Evolutionary conservation across 164 flowering plant genomes (phyloP).

Genomic region (Hamamelis virginiana): DNA sequence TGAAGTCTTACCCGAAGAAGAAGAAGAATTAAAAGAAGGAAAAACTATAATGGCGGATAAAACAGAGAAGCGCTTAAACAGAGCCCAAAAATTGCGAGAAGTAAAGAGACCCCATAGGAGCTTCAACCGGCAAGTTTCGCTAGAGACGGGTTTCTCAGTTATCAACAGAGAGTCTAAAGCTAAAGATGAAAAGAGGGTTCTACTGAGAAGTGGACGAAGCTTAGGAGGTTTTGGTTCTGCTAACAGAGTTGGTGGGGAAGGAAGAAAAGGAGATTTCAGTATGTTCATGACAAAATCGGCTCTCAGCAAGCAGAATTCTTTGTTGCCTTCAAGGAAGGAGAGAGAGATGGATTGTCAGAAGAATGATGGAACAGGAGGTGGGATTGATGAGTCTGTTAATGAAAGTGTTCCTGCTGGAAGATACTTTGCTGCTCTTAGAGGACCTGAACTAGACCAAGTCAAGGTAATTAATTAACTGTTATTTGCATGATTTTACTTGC

Average conservation of each 20-base stretch:
- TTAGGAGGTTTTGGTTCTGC: conserved; percentile 60
- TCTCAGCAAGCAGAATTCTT: conserved; percentile 60
- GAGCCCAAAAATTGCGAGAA: conserved; percentile 29
- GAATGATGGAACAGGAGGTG: conserved; percentile 24
- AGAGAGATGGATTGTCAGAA: conserved; percentile 35
- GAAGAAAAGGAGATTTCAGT: conserved; percentile 71
- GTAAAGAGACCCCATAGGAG: conserved; percentile 32
- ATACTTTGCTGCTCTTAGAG: conserved; percentile 92
- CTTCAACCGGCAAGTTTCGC: conserved; percentile 79
- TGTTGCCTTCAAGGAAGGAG: conserved; percentile 48
- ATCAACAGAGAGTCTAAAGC: conserved; percentile 45
- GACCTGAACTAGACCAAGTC: conserved; percentile 94
- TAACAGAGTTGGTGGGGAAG: conserved; percentile 31
- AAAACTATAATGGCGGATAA: not conserved
- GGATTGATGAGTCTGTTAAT: conserved; percentile 44
- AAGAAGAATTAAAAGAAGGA: conserved; percentile 26
- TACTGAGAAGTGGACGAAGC: conserved; percentile 75
- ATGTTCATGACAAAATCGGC: conserved; percentile 79
- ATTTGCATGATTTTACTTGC: not conserved
- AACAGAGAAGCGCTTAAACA: conserved; percentile 19
- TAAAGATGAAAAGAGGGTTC: conserved; percentile 39
- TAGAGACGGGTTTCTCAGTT: conserved; percentile 87
- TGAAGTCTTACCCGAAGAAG: conserved; percentile 44
- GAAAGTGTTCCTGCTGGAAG: conserved; percentile 88
- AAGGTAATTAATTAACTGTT: conserved; percentile 53